Conservation (phyloP, 2,329 filamentous ascomycete species). For the Colletotrichum phormii region DNA sequence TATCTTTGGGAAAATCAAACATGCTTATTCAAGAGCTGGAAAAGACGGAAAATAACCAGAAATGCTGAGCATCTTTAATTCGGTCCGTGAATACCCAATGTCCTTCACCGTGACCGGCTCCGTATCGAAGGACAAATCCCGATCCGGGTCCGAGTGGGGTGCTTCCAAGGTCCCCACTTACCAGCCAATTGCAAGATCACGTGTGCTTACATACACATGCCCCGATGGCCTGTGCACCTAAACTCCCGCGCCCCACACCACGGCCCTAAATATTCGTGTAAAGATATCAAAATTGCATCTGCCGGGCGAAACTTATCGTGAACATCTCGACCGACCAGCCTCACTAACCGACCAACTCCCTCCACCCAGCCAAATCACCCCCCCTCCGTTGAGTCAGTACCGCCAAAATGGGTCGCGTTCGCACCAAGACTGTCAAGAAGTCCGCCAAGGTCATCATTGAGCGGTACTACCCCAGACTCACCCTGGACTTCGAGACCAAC, state of each 20-base stretch:
- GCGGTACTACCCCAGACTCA: constrained; percentile 97
- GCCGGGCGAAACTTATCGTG: constrained; percentile 22
- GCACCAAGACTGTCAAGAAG: constrained; percentile 78
- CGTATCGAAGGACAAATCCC: neutral
- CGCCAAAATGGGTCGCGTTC: constrained; percentile 77
- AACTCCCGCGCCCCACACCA: neutral
- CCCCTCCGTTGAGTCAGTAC: constrained; percentile 54
- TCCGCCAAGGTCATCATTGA: constrained; percentile 99
- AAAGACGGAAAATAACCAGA: no score
- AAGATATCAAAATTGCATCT: constrained; percentile 15
- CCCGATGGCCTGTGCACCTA: constrained; percentile 15
- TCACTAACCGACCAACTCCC: constrained; percentile 48
- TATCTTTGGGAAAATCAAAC: neutral
- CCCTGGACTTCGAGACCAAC: constrained; percentile 99
- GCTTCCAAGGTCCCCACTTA: accelerated
- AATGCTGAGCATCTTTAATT: no score
- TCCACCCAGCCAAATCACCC: constrained; percentile 36
- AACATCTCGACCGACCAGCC: constrained; percentile 63
- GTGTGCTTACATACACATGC: neutral
- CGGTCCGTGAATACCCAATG: no score
- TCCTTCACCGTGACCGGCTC: neutral
- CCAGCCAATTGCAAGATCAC: neutral
- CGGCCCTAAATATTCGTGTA: constrained; percentile 25
- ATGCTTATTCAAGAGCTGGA: neutral
- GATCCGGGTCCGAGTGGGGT: neutral